Evolutionary conservation across 108 stramenopile genomes (phyloP), one percentile per base, ranked within the genome.

Genomic region (Cyclotella sp.): DNA sequence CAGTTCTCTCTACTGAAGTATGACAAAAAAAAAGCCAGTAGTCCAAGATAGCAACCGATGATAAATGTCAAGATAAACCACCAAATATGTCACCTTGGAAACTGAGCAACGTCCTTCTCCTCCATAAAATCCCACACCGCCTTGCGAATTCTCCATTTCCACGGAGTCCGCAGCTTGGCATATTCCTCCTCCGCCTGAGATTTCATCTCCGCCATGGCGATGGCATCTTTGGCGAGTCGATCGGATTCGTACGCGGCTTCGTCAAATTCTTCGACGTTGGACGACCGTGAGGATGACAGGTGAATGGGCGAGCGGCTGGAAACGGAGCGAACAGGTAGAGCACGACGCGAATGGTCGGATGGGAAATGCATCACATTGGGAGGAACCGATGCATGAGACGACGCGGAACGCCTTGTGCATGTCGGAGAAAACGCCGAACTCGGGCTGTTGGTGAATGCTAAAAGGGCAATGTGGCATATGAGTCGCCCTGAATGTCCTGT

Each of bases 41-140:
- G 34, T 6, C 34, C 34, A 34, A 34, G 34, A 34, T 34, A 2
- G 4, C 2, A 6, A 34, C 34, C 34, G 6, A 6, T 4, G 7
- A n/a, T 1, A 59, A 59, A 10, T 29, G 2, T 59, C 19, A 4
- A 59, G 13, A 5, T 6, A 59, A 29, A 6, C 2, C 14, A 26
- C 58, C 62, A 41, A 49, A 10, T n/a, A 18, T 30, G 54, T 42
- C 40, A 58, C 69, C 69, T 76, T 27, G 90, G 90, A 63, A 65
- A 86, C 63, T 72, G 65, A 1, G 90, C 90, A 53, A 89, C 76
- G 51, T 91, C 76, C 11, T 86, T 78, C 0, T 70, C 83, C 57
- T 91, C 90, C 83, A 91, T 78, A 67, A 70, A 76, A 68, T 91
- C 90, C 90, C 90, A 91, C 12, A 91, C 84, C 0, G 86, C 86